Evolutionary conservation across 164 flowering plant genomes (phyloP).

Genomic region (Houttuynia cordata): DNA sequence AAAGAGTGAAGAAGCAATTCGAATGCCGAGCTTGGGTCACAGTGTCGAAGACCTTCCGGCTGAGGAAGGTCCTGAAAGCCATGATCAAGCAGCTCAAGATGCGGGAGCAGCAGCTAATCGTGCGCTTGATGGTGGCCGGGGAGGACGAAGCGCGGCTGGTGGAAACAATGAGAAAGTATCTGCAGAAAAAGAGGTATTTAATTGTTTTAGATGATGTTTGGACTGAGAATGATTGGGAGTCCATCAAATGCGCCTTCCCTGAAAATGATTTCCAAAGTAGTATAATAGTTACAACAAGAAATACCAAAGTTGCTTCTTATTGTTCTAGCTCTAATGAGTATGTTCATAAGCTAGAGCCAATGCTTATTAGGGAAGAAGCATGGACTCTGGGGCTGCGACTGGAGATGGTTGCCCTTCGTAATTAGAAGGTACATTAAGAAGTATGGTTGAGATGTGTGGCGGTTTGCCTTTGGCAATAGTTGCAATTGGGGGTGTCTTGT

Average conservation of each 20-base stretch:
- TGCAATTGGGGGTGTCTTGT: not conserved
- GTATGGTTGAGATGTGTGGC: not conserved
- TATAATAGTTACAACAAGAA: not conserved
- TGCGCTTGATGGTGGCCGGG: not conserved
- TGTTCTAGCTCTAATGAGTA: not conserved
- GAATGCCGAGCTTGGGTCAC: not conserved
- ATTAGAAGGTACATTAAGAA: not conserved
- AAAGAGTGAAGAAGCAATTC: not conserved
- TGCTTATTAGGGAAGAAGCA: not conserved
- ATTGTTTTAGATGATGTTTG: not conserved
- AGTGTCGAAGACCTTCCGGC: not conserved
- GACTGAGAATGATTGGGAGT: not conserved
- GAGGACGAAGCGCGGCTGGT: not conserved
- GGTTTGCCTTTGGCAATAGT: not conserved
- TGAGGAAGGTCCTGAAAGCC: not conserved
- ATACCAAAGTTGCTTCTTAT: not conserved
- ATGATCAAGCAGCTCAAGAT: not conserved
- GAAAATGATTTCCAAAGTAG: not conserved
- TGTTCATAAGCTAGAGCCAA: not conserved
- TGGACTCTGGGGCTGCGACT: not conserved
- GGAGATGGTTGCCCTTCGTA: not conserved
- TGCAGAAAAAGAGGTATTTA: not conserved
- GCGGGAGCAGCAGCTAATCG: not conserved
- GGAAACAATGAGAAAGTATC: not conserved
- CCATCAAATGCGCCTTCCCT: not conserved